Evolutionary conservation across 768 basidiomycete species (phyloP).

Genomic region (Stropharia rugosoannulata): DNA sequence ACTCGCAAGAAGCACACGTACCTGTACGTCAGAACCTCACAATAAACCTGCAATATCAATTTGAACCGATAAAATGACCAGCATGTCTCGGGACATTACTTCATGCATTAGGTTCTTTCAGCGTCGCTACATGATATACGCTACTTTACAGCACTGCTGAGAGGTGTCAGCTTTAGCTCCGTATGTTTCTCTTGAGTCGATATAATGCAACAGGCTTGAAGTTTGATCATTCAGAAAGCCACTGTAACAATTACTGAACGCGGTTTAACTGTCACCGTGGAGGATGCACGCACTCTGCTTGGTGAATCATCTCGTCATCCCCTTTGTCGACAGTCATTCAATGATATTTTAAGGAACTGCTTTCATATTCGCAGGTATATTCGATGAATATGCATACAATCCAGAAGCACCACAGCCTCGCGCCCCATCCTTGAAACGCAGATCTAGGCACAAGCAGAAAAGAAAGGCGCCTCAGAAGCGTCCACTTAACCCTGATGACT

Average conservation of each 20-base stretch:
- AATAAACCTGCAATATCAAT: neutral
- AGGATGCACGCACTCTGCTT: conserved; percentile 79
- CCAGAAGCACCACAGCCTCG: conserved; percentile 32
- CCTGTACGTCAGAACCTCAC: conserved; percentile 18
- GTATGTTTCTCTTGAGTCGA: conserved; percentile 41
- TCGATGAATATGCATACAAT: conserved; percentile 75
- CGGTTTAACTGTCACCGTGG: conserved; percentile 78
- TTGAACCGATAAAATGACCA: conserved; percentile 12
- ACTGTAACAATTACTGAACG: conserved; percentile 66
- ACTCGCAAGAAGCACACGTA: conserved; percentile 11
- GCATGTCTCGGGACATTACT: neutral
- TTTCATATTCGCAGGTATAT: conserved; percentile 74
- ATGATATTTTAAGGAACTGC: conserved; percentile 65
- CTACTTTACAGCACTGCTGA: conserved; percentile 73
- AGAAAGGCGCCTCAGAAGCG: neutral
- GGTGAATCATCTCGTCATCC: conserved; percentile 40
- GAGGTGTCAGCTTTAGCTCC: conserved; percentile 79
- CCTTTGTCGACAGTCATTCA: neutral
- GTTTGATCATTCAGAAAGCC: conserved; percentile 51
- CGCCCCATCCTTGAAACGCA: conserved; percentile 1
- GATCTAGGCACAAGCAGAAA: conserved; percentile 5
- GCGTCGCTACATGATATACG: conserved; percentile 81
- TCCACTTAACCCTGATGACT: conserved; percentile 1
- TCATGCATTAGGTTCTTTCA: conserved; percentile 47
- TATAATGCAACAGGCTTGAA: neutral